phyloP scores from a whole-genome alignment of 495 filamentous ascomycete genomes.

The Delitschia confertaspora region DNA sequence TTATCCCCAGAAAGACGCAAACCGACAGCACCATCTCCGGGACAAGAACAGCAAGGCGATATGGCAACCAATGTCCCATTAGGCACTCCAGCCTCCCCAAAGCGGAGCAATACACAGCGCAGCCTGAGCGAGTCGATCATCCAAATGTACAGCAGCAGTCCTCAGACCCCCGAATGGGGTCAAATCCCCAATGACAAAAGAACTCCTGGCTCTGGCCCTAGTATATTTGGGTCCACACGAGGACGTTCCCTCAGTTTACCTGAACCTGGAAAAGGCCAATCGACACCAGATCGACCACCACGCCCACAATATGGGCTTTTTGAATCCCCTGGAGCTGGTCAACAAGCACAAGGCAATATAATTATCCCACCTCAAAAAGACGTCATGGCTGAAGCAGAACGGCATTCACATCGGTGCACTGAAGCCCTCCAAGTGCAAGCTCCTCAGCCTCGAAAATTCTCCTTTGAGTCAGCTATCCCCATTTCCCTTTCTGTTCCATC shows the following conservation, averaged over 20 bases:
- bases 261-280: slow-evolving; percentile 5
- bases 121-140: slow-evolving; percentile 23
- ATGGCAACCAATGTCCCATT: slow-evolving; percentile 23
- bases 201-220: neutral
- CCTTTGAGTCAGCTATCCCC: too few relatives aligned
- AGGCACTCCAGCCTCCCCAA: slow-evolving; percentile 18
- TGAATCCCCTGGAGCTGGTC: slow-evolving; percentile 7
- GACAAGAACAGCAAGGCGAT: slow-evolving; percentile 20
- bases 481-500: too few relatives aligned
- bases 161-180: slow-evolving; percentile 19
- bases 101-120: slow-evolving; percentile 18
- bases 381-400: slow-evolving; percentile 24
- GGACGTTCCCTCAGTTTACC: slow-evolving; percentile 8
- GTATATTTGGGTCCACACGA: neutral
- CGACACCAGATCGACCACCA: slow-evolving; percentile 23
- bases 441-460: slow-evolving; percentile 7
- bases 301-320: slow-evolving; percentile 20
- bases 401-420: slow-evolving; percentile 15
- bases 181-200: neutral
- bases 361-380: slow-evolving; percentile 20
- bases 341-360: neutral
- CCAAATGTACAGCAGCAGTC: slow-evolving; percentile 14
- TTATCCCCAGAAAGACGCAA: slow-evolving; percentile 23
- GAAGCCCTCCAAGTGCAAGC: slow-evolving; percentile 7
- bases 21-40: slow-evolving; percentile 23